Evolutionary conservation across 768 basidiomycete genomes (phyloP), one percentile per base, ranked within the genome.

Genomic region (Termitomyces sp.): DNA sequence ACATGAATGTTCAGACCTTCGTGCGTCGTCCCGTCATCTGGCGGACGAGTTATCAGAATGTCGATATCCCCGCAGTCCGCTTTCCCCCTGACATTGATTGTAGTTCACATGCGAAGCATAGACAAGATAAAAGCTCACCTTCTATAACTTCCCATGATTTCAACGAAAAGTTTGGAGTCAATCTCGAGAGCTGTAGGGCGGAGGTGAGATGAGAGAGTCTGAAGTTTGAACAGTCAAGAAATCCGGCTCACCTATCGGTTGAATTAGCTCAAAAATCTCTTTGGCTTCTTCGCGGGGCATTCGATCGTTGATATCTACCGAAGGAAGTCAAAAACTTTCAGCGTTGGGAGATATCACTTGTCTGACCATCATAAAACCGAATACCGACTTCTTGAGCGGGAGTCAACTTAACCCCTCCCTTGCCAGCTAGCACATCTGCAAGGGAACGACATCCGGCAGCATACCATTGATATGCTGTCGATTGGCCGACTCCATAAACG

Each of bases 81-180:
- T 69, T 90, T 89, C 5, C 93, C 92, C 58, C 93, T 91, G 4
- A 12, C 3, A 13, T n/a, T 51, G 40, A 45, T 40, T 42, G 58
- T 57, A 42, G 48, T 20, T 39, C 26, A 45, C 50, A 32, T n/a
- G 50, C 10, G 16, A 55, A 26, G 2, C 22, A 45, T 18, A 13
- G 13, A 36, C 5, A 49, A 27, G 39, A n/a, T 9, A 37, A 16
- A 20, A 56, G 49, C n/a, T 42, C 24, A 83, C 89, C 91, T 79
- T 64, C 95, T 75, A 69, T 88, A 98, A 62, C 91, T 93, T 1
- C 95, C 95, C 95, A 96, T 95, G 48, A 95, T 87, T 50, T 94
- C 86, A 10, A 97, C 72, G 65, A 82, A 85, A 26, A 95, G 67
- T 53, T 82, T 81, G 5, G 82, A 73, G 65, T 95, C 94, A 33